phyloP scores from a whole-genome alignment of 2,329 filamentous ascomycete species.

The Penicillium sp. region DNA sequence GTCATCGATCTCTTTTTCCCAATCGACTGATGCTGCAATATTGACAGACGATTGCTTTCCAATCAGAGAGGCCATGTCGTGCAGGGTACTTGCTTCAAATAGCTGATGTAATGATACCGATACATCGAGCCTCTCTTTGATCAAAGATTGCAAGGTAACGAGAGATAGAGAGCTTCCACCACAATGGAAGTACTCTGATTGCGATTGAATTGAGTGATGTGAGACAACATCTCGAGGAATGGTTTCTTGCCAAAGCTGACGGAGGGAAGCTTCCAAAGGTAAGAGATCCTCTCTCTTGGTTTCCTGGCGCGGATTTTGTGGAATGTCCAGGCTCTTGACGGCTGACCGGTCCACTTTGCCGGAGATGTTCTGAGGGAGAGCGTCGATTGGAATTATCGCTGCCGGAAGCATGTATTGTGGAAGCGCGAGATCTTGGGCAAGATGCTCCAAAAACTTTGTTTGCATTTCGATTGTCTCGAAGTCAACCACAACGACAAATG shows the following conservation, averaged over 20 bases:
- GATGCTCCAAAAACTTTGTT: conserved; percentile 21
- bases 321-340: conserved; percentile 9
- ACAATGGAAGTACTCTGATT: conserved; percentile 23
- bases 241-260: conserved; percentile 17
- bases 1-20: conserved; percentile 14
- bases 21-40: conserved; percentile 2
- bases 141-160: conserved; percentile 14
- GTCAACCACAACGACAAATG: conserved; percentile 9
- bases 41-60: not conserved
- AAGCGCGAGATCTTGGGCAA: conserved; percentile 31
- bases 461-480: not conserved
- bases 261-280: conserved; percentile 10
- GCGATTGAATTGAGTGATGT: conserved; percentile 8
- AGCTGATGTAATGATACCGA: conserved; percentile 16
- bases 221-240: conserved; percentile 12
- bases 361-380: conserved; percentile 29
- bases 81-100: conserved; percentile 19
- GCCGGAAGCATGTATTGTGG: conserved; percentile 41
- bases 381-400: conserved; percentile 24
- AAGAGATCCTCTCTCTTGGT: not conserved
- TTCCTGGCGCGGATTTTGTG: not conserved
- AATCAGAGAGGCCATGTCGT: conserved; percentile 13
- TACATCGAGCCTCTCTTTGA: conserved; percentile 10
- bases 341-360: conserved; percentile 31
- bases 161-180: conserved; percentile 19